phyloP scores from a whole-genome alignment of 129 eudicot species.

The Apium graveolens region DNA sequence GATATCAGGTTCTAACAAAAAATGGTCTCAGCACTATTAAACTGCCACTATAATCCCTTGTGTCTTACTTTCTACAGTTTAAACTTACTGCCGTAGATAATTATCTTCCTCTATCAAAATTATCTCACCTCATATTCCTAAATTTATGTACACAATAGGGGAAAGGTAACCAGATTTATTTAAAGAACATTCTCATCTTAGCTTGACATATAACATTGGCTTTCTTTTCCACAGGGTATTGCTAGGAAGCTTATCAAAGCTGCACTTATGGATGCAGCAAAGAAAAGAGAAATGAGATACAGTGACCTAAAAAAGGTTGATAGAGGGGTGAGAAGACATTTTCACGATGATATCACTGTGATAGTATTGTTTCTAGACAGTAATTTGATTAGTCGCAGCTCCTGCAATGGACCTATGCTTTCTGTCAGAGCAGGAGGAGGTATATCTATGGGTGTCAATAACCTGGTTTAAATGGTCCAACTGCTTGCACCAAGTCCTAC shows the following conservation, averaged over 20 bases:
- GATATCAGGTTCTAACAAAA: neutral
- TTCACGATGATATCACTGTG: slow-evolving; percentile 76
- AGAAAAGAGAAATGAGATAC: slow-evolving; percentile 70
- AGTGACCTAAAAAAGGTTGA: slow-evolving; percentile 54
- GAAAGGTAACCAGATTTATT: neutral
- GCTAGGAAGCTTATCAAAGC: slow-evolving; percentile 64
- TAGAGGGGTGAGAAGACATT: slow-evolving; percentile 51
- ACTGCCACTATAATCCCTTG: neutral
- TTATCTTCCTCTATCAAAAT: neutral
- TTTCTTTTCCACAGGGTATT: slow-evolving; percentile 41
- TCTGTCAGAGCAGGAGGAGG: slow-evolving; percentile 43
- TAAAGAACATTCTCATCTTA: neutral
- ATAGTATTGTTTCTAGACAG: slow-evolving; percentile 55
- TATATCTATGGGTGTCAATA: slow-evolving; percentile 10
- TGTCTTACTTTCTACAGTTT: neutral
- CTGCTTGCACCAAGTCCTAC: neutral
- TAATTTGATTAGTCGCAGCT: slow-evolving; percentile 35
- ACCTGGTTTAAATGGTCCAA: slow-evolving; percentile 13
- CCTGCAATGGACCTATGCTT: slow-evolving; percentile 31
- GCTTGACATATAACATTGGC: neutral
- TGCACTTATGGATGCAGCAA: slow-evolving; percentile 56
- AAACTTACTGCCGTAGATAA: neutral
- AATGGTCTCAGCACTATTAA: neutral
- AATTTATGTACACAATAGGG: neutral
- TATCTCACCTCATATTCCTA: neutral